These are phyloP conservation scores for Elsinoe batatas DNA, from an alignment of 2,329 filamentous ascomycete genomes.

Conservation along the genomic window DNA sequence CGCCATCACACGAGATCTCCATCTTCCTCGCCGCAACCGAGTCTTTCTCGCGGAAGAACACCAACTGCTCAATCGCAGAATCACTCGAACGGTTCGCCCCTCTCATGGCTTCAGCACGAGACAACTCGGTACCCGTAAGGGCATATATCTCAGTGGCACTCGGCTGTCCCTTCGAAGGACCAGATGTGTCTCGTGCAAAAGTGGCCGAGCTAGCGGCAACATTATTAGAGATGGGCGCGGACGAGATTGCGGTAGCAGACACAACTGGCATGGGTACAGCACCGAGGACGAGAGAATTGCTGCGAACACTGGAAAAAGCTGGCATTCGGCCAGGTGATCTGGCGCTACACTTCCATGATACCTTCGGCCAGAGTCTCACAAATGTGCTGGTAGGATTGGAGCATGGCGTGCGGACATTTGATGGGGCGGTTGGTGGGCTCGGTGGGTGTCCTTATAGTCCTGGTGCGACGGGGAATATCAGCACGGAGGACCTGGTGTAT, in stretches of 20 bases:
- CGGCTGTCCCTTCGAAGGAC: slow-evolving; percentile 66
- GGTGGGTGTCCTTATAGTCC: slow-evolving; percentile 80
- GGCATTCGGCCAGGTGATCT: slow-evolving; percentile 61
- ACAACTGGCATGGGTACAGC: slow-evolving; percentile 85
- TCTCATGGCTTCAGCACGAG: slow-evolving; percentile 60
- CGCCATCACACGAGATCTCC: slow-evolving; percentile 49
- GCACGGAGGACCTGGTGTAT: slow-evolving; percentile 76
- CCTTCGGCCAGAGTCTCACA: slow-evolving; percentile 75
- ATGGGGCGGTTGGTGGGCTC: slow-evolving; percentile 68
- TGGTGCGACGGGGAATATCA: slow-evolving; percentile 77
- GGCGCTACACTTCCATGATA: slow-evolving; percentile 82
- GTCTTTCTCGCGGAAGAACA: slow-evolving; percentile 68
- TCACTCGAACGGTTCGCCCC: slow-evolving; percentile 61
- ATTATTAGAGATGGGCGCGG: slow-evolving; percentile 74
- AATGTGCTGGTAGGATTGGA: slow-evolving; percentile 70
- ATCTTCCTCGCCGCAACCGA: slow-evolving; percentile 79
- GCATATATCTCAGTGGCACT: slow-evolving; percentile 75
- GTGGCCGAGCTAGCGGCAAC: slow-evolving; percentile 53
- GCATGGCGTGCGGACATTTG: slow-evolving; percentile 68
- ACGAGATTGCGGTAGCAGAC: slow-evolving; percentile 83
- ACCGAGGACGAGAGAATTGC: slow-evolving; percentile 54
- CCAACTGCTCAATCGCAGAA: slow-evolving; percentile 68
- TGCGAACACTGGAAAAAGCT: slow-evolving; percentile 55
- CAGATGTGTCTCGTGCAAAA: slow-evolving; percentile 48
- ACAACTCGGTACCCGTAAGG: slow-evolving; percentile 55